phyloP scores from a whole-genome alignment of 2,329 filamentous ascomycete species.

The Cordyceps cateniannulata region DNA sequence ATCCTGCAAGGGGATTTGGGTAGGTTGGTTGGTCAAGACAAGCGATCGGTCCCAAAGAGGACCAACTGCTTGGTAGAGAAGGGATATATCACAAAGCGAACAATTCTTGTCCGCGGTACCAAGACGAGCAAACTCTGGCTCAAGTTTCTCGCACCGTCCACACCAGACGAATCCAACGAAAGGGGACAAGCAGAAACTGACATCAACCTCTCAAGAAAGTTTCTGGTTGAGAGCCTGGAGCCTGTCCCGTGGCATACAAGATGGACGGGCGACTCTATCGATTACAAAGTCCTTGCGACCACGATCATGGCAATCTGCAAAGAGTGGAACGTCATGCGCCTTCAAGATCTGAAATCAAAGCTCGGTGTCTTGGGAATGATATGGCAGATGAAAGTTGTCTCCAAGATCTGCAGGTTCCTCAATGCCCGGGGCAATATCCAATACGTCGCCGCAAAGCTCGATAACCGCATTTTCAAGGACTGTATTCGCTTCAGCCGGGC shows the following conservation, averaged over 20 bases:
- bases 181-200: slow-evolving; percentile 22
- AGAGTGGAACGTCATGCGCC: slow-evolving; percentile 52
- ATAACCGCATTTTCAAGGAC: slow-evolving; percentile 51
- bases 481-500: slow-evolving; percentile 54
- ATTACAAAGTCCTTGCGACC: slow-evolving; percentile 50
- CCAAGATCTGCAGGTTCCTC: slow-evolving; percentile 52
- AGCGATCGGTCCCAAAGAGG: slow-evolving; percentile 55
- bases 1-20: slow-evolving; percentile 57
- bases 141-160: slow-evolving; percentile 44
- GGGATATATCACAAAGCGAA: slow-evolving; percentile 56
- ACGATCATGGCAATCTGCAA: slow-evolving; percentile 51
- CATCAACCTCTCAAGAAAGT: slow-evolving; percentile 33
- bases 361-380: slow-evolving; percentile 47
- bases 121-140: slow-evolving; percentile 60
- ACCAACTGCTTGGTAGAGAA: slow-evolving; percentile 54
- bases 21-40: slow-evolving; percentile 53
- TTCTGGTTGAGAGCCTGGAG: slow-evolving; percentile 39
- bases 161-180: slow-evolving; percentile 28
- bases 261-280: slow-evolving; percentile 54
- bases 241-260: slow-evolving; percentile 49
- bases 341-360: slow-evolving; percentile 52
- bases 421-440: slow-evolving; percentile 48
- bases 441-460: slow-evolving; percentile 50
- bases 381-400: slow-evolving; percentile 55
- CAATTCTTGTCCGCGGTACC: slow-evolving; percentile 49